A percentile compares a stretch with the other conserved stretches of the same genome.
Conservation (phyloP, 805 yeast species). For the Saccharomycopsis malanga region DNA sequence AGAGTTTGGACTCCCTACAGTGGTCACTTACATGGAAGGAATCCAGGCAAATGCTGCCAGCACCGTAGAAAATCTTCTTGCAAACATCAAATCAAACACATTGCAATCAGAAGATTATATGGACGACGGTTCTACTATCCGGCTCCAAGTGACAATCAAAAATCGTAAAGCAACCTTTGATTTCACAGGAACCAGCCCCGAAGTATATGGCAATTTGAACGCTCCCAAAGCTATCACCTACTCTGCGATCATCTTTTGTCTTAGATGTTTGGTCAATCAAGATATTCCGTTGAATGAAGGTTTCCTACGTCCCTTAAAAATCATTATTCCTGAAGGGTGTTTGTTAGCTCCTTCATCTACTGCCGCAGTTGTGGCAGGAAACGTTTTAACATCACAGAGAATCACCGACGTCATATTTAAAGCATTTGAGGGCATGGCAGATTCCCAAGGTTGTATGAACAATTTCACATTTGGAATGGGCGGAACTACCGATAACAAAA, state of each 20-base stretch:
- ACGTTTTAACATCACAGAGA: constrained; percentile 91
- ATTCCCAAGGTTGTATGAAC: constrained; percentile 93
- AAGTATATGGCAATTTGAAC: constrained; percentile 81
- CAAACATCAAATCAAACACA: constrained; percentile 32
- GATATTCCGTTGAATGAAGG: constrained; percentile 94
- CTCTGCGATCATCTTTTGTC: constrained; percentile 82
- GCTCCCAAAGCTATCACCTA: constrained; percentile 89
- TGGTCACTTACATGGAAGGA: constrained; percentile 70
- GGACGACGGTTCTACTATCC: constrained; percentile 77
- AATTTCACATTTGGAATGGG: constrained; percentile 83
- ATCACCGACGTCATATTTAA: constrained; percentile 82
- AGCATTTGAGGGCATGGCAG: constrained; percentile 87
- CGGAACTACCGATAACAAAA: constrained; percentile 44
- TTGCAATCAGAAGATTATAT: constrained; percentile 56
- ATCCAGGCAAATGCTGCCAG: constrained; percentile 73
- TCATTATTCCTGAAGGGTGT: constrained; percentile 55
- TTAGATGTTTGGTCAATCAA: constrained; percentile 76
- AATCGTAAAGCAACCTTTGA: constrained; percentile 68
- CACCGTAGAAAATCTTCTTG: constrained; percentile 55
- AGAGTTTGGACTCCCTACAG: constrained; percentile 55
- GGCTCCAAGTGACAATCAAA: constrained; percentile 44
- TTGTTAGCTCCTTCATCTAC: constrained; percentile 70
- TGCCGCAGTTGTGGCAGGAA: constrained; percentile 93
- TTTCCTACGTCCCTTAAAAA: constrained; percentile 71
- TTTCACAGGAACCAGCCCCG: constrained; percentile 81